These are phyloP conservation scores for Ploettnerulaceae sp. DNA, from an alignment of 2,329 filamentous ascomycete genomes.

Conservation along the genomic window DNA sequence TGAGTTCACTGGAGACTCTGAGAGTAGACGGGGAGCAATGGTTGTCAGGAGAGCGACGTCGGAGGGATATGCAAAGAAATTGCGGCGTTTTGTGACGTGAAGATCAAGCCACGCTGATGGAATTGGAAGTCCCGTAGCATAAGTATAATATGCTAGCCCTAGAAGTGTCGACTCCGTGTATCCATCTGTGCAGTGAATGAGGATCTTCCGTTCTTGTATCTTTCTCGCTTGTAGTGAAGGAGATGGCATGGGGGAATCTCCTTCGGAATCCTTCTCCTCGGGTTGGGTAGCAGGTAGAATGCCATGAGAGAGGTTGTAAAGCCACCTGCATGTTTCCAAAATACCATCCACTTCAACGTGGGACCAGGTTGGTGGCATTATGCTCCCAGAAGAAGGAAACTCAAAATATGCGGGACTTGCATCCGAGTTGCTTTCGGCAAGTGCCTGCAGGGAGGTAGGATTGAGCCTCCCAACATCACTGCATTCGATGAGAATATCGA, in stretches of 20 bases:
- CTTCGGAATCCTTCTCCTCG: slow-evolving; percentile 40
- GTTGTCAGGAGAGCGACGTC: slow-evolving; percentile 79
- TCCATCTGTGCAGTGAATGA: slow-evolving; percentile 91
- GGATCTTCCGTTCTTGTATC: slow-evolving; percentile 53
- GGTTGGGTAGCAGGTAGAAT: slow-evolving; percentile 35
- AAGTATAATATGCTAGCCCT: slow-evolving; percentile 88
- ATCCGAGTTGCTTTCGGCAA: slow-evolving; percentile 50
- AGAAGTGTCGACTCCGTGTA: slow-evolving; percentile 94
- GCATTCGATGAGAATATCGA: slow-evolving; percentile 83
- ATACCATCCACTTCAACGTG: slow-evolving; percentile 79
- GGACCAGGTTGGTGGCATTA: slow-evolving; percentile 78
- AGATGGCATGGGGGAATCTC: slow-evolving; percentile 49
- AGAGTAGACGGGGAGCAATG: slow-evolving; percentile 70
- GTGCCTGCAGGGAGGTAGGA: slow-evolving; percentile 56
- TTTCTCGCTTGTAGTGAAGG: slow-evolving; percentile 21
- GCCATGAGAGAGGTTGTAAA: slow-evolving; percentile 76
- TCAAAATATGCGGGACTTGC: slow-evolving; percentile 50
- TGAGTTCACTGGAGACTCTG: slow-evolving; percentile 55
- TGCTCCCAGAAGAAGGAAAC: slow-evolving; percentile 92
- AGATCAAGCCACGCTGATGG: slow-evolving; percentile 84
- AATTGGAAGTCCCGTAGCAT: slow-evolving; percentile 73
- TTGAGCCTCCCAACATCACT: slow-evolving; percentile 79
- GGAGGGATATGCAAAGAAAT: slow-evolving; percentile 93
- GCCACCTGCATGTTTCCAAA: slow-evolving; percentile 83
- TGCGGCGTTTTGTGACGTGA: slow-evolving; percentile 74